Evolutionary conservation across 768 basidiomycete species (phyloP).

Genomic region (Clavaria fumosa): DNA sequence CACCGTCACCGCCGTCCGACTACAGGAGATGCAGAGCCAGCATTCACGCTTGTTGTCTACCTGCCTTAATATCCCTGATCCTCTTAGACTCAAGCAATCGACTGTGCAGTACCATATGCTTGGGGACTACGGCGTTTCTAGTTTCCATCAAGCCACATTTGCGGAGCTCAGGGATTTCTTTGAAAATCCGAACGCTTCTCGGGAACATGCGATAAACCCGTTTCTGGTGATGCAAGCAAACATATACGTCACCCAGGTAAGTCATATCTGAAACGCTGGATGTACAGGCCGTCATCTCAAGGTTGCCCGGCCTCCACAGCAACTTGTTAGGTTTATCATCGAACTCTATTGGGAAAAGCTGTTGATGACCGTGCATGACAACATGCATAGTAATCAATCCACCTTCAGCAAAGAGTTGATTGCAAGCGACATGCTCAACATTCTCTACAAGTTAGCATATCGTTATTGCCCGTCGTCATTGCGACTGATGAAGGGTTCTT

Average conservation of each 20-base stretch:
- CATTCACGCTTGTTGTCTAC: constrained; percentile 63
- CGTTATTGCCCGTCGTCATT: constrained; percentile 4
- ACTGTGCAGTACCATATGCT: constrained; percentile 33
- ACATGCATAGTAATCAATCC: constrained; percentile 44
- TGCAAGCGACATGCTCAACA: constrained; percentile 73
- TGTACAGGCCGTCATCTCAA: too few relatives aligned
- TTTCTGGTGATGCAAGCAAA: constrained; percentile 90
- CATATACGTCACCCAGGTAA: constrained; percentile 80
- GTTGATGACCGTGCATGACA: constrained; percentile 48
- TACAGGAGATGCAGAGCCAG: constrained; percentile 74
- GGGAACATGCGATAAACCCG: constrained; percentile 74
- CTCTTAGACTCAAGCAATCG: constrained; percentile 49
- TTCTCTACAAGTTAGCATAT: constrained; percentile 56
- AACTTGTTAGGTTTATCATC: constrained; percentile 86
- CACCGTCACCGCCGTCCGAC: constrained; percentile 67
- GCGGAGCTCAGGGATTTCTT: constrained; percentile 86
- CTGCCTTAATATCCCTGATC: constrained; percentile 62
- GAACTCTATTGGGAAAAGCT: constrained; percentile 88
- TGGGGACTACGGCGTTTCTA: constrained; percentile 49
- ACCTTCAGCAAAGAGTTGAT: constrained; percentile 71
- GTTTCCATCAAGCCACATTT: constrained; percentile 71
- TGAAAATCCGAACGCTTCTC: constrained; percentile 76
- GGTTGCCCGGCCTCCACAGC: too few relatives aligned
- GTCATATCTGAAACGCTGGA: constrained; percentile 10
- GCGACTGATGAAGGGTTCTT: constrained; percentile 5